Conservation (phyloP, 202 grass and related monocot genomes). For the Musa balbisiana region DNA sequence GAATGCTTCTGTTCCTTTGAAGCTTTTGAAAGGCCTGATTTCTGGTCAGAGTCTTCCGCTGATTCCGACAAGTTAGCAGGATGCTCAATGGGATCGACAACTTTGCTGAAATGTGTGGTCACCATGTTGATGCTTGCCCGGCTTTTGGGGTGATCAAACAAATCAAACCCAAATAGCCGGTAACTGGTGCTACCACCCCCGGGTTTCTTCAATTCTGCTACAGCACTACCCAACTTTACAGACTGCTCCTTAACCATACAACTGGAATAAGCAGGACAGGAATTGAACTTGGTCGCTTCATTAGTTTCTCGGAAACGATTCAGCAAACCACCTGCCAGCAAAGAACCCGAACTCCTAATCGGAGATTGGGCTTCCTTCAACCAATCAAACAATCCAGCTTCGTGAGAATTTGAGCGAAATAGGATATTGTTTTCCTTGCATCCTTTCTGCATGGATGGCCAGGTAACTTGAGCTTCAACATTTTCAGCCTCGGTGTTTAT, state of each 20-base stretch:
- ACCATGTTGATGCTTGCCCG: conserved; percentile 12
- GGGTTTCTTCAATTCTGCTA: conserved; percentile 34
- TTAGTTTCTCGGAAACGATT: conserved; percentile 39
- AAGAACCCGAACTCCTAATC: conserved; percentile 31
- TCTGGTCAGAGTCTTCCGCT: conserved; percentile 36
- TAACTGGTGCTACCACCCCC: conserved; percentile 13
- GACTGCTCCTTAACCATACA: conserved; percentile 31
- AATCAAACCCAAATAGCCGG: conserved; percentile 73
- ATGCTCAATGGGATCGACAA: not conserved
- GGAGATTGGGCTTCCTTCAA: conserved; percentile 45
- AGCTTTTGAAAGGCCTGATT: conserved; percentile 47
- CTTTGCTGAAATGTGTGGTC: not conserved
- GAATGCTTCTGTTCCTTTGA: conserved; percentile 41
- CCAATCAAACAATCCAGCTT: conserved; percentile 45
- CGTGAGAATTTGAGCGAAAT: conserved; percentile 45
- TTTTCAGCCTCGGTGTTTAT: conserved; percentile 22
- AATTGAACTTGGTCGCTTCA: conserved; percentile 19
- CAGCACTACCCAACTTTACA: conserved; percentile 22
- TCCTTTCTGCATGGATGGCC: conserved; percentile 32
- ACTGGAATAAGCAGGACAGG: conserved; percentile 8
- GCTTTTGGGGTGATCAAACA: conserved; percentile 28
- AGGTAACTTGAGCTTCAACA: conserved; percentile 45
- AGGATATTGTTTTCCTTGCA: conserved; percentile 29
- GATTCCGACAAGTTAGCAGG: conserved; percentile 6
- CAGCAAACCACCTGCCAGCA: conserved; percentile 31